A percentile compares a stretch with the other conserved stretches of the same genome.
Conservation (phyloP, 306 rosid species). For the Castanea mollissima region DNA sequence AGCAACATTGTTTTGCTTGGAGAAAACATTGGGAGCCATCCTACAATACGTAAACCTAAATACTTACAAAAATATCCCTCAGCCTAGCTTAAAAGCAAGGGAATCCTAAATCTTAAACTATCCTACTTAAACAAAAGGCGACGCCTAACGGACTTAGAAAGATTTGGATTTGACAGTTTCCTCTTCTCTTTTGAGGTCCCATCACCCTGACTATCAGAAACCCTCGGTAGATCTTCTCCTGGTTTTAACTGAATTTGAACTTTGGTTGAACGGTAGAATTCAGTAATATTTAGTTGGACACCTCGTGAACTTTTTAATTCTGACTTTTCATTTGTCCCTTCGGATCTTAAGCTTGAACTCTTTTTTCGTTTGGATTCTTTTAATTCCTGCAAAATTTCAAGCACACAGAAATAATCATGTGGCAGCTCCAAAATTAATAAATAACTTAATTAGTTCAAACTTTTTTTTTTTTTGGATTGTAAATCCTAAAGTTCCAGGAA, state of each 20-base stretch:
- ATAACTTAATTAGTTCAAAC: neutral
- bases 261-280: constrained; percentile 68
- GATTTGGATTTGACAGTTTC: constrained; percentile 37
- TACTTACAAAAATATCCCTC: neutral
- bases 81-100: neutral
- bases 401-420: neutral
- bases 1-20: neutral
- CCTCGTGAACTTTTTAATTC: constrained; percentile 40
- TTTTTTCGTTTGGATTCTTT: constrained; percentile 54
- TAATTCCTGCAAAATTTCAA: constrained; percentile 50
- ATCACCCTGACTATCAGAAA: constrained; percentile 17
- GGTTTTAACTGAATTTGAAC: constrained; percentile 28
- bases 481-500: too few species aligned
- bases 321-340: constrained; percentile 32
- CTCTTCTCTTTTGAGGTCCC: constrained; percentile 45
- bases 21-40: neutral
- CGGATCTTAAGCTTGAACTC: constrained; percentile 26
- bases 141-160: constrained; percentile 75
- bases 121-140: constrained; percentile 74
- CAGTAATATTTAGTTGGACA: constrained; percentile 61
- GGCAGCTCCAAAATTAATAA: neutral
- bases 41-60: neutral
- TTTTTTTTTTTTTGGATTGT: too few species aligned
- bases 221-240: constrained; percentile 38
- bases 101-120: neutral